These are phyloP conservation scores for Rhizophagus prolifer DNA, from an alignment of 192 early-diverging fungal species.

Conservation along the genomic window DNA sequence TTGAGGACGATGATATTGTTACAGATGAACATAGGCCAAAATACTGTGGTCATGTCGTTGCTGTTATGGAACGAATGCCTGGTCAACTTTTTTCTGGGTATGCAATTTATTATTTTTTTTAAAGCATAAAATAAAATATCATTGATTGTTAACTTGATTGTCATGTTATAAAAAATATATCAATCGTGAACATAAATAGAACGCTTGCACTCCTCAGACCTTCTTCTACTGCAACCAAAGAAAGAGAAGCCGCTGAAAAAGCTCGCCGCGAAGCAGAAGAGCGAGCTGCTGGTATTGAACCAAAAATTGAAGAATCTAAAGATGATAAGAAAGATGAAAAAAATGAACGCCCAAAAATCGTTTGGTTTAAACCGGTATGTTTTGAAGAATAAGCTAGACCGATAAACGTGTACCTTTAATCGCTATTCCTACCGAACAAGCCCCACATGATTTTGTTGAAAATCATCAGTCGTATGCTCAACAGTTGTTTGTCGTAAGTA, in stretches of 20 bases:
- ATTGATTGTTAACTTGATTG: background rate
- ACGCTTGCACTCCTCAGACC: constrained; percentile 44
- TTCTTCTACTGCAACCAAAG: constrained; percentile 24
- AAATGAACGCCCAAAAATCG: constrained; percentile 55
- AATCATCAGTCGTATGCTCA: constrained; percentile 54
- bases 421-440: constrained; percentile 72
- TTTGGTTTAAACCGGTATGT: constrained; percentile 82
- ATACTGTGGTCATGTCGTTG: constrained; percentile 57
- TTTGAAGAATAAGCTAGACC: constrained; percentile 36
- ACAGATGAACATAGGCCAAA: constrained; percentile 55
- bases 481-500: constrained; percentile 57
- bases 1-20: constrained; percentile 52
- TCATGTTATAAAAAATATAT: background rate
- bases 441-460: constrained; percentile 68
- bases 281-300: constrained; percentile 37
- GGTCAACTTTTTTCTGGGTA: constrained; percentile 62
- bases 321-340: constrained; percentile 44
- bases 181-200: background rate
- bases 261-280: constrained; percentile 39
- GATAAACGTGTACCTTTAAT: constrained; percentile 79
- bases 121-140: background rate
- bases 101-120: background rate
- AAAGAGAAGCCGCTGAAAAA: constrained; percentile 29
- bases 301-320: constrained; percentile 34
- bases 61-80: constrained; percentile 55